Conservation (phyloP, 2,329 filamentous ascomycete species). For the Arthrobotrys conoides region DNA sequence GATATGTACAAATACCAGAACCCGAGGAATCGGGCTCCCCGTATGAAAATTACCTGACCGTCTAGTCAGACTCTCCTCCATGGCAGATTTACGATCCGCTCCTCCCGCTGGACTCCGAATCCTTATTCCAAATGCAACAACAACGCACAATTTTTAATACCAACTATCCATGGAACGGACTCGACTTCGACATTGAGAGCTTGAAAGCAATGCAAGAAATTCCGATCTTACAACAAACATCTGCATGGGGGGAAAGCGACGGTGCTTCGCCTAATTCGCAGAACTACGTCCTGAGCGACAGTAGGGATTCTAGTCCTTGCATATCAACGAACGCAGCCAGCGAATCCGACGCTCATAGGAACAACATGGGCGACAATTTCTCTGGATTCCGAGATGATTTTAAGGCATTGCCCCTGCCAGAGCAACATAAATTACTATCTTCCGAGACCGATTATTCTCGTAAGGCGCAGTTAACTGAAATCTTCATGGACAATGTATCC, state of each 20-base stretch:
- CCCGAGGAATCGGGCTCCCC: background rate
- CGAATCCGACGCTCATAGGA: slow-evolving; percentile 8
- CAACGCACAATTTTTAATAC: slow-evolving; percentile 23
- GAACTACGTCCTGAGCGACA: slow-evolving; percentile 1
- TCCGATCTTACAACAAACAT: slow-evolving; percentile 1
- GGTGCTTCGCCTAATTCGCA: slow-evolving; percentile 6
- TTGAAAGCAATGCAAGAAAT: slow-evolving; percentile 14
- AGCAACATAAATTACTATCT: slow-evolving; percentile 27
- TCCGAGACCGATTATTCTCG: slow-evolving; percentile 10
- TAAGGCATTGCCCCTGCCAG: slow-evolving; percentile 14
- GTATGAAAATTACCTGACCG: slow-evolving; percentile 2
- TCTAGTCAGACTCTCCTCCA: slow-evolving; percentile 21
- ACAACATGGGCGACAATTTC: slow-evolving; percentile 10
- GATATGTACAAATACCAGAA: background rate
- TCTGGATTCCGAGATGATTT: slow-evolving; percentile 25
- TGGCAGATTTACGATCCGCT: slow-evolving; percentile 22
- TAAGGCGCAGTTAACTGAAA: slow-evolving; percentile 19
- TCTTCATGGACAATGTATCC: slow-evolving; percentile 27
- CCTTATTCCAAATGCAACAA: slow-evolving; percentile 14
- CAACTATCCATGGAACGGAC: background rate
- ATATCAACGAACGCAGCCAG: slow-evolving; percentile 1
- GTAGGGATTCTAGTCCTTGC: slow-evolving; percentile 8
- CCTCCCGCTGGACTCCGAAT: slow-evolving; percentile 29
- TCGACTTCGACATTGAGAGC: background rate
- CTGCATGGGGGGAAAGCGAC: slow-evolving; percentile 8